These are phyloP conservation scores for Metschnikowia dekortorum DNA, from an alignment of 805 yeast species.

Conservation along the genomic window DNA sequence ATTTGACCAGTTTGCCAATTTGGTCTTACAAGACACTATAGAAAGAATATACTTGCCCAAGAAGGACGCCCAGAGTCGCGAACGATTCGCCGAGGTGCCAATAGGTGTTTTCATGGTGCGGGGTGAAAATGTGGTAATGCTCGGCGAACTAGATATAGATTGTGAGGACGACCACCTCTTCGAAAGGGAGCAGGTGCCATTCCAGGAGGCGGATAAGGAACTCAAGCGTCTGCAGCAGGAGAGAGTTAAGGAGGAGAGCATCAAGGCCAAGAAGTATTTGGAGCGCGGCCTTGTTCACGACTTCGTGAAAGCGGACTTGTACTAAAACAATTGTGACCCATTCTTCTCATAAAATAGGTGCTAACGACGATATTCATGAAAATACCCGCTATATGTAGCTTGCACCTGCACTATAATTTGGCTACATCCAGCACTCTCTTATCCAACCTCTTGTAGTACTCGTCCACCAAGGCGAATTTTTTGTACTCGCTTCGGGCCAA, in stretches of 20 bases:
- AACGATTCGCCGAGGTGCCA: conserved; percentile 66
- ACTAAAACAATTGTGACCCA: conserved; percentile 24
- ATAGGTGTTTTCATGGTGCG: conserved; percentile 84
- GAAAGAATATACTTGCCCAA: conserved; percentile 70
- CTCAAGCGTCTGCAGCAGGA: conserved; percentile 26
- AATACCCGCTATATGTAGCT: neutral
- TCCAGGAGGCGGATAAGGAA: conserved; percentile 53
- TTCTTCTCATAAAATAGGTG: conserved; percentile 12
- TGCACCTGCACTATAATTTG: conserved; percentile 19
- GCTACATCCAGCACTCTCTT: conserved; percentile 18
- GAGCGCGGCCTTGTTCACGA: conserved; percentile 56
- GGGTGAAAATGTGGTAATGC: conserved; percentile 92
- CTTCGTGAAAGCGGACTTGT: conserved; percentile 51
- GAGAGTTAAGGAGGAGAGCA: conserved; percentile 39
- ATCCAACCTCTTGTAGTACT: conserved; percentile 26
- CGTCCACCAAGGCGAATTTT: conserved; percentile 32
- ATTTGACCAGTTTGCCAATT: conserved; percentile 91
- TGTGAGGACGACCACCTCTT: conserved; percentile 69
- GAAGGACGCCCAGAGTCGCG: conserved; percentile 34
- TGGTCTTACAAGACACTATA: conserved; percentile 85
- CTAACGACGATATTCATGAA: conserved; percentile 6
- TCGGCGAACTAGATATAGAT: conserved; percentile 92
- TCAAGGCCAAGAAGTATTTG: conserved; percentile 45
- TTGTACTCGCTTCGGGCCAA: conserved; percentile 47
- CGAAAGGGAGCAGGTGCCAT: conserved; percentile 54